Conservation (phyloP, 2,329 filamentous ascomycete genomes). For the Trichophyton verrucosum region DNA sequence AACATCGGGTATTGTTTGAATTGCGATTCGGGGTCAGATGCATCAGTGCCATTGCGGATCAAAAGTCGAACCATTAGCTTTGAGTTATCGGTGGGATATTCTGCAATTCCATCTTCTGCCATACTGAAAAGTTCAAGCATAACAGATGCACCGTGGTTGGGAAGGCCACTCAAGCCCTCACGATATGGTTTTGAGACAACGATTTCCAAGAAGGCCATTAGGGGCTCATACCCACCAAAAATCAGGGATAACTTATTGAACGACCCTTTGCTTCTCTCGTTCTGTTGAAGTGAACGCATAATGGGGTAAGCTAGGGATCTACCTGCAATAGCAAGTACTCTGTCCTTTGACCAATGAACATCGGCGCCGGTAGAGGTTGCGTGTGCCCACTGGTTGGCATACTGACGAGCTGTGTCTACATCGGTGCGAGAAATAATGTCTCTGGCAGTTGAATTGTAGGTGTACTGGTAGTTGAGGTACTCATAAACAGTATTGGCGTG, state of each 20-base stretch:
- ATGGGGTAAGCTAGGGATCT: constrained; percentile 31
- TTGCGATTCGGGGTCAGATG: constrained; percentile 19
- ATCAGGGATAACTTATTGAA: constrained; percentile 35
- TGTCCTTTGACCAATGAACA: constrained; percentile 11
- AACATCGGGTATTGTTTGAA: constrained; percentile 41
- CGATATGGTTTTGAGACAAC: constrained; percentile 10
- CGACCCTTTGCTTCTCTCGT: constrained; percentile 27
- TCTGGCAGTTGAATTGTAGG: constrained; percentile 38
- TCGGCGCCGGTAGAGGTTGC: constrained; percentile 18
- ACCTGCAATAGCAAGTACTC: constrained; percentile 32
- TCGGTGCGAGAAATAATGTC: constrained; percentile 22
- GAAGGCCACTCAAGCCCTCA: constrained; percentile 33
- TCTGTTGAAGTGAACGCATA: constrained; percentile 27
- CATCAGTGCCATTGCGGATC: constrained; percentile 44
- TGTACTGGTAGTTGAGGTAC: constrained; percentile 42
- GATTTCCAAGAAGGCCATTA: constrained; percentile 41
- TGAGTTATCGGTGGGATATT: constrained; percentile 28
- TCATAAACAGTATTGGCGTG: constrained; percentile 46
- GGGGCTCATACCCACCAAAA: constrained; percentile 40
- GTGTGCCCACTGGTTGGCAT: constrained; percentile 36
- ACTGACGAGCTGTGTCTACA: constrained; percentile 27
- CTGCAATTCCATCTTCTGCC: constrained; percentile 5
- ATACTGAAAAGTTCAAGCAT: constrained; percentile 42
- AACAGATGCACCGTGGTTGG: constrained; percentile 37
- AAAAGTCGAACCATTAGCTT: constrained; percentile 45